A percentile compares a stretch with the other conserved stretches of the same genome.
Conservation (phyloP, 2,329 filamentous ascomycete genomes). For the Fusarium secorum region DNA sequence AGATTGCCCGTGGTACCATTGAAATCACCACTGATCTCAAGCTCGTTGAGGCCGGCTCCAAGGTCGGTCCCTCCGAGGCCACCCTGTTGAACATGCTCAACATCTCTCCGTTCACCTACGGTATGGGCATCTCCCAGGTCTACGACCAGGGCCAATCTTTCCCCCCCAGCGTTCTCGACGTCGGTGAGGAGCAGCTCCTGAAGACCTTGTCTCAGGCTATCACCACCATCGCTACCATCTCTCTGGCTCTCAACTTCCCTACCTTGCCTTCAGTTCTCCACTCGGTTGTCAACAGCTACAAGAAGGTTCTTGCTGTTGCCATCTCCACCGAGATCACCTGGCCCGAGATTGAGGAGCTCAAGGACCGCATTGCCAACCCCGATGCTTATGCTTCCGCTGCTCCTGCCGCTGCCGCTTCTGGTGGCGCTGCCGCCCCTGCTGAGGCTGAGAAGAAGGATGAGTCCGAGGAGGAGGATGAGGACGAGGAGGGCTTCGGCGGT, state of each 20-base stretch:
- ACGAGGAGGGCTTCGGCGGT: constrained; percentile 78
- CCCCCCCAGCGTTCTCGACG: constrained; percentile 84
- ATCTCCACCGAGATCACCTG: constrained; percentile 91
- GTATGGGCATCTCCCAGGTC: constrained; percentile 94
- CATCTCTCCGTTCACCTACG: constrained; percentile 99
- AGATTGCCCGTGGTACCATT: constrained; percentile 99
- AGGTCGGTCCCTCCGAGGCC: constrained; percentile 98
- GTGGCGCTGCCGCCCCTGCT: constrained; percentile 59
- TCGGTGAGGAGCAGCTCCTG: constrained; percentile 93
- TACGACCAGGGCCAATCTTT: constrained; percentile 98
- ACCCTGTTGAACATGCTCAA: constrained; percentile 99
- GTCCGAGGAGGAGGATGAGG: constrained; percentile 73
- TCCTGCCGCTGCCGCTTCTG: constrained; percentile 71
- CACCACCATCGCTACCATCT: constrained; percentile 86
- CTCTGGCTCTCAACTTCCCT: constrained; percentile 92
- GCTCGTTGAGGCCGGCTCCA: constrained; percentile 90
- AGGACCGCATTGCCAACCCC: constrained; percentile 99
- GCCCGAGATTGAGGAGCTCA: constrained; percentile 96
- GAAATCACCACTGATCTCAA: constrained; percentile 98
- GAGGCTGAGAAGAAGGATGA: constrained; percentile 72
- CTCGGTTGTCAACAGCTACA: constrained; percentile 97
- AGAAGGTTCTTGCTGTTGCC: constrained; percentile 92
- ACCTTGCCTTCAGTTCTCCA: constrained; percentile 96
- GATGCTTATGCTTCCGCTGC: constrained; percentile 90
- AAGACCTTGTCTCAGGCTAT: constrained; percentile 82